Evolutionary conservation across 2,329 filamentous ascomycete species (phyloP).

Genomic region (Alternaria triticimaculans): DNA sequence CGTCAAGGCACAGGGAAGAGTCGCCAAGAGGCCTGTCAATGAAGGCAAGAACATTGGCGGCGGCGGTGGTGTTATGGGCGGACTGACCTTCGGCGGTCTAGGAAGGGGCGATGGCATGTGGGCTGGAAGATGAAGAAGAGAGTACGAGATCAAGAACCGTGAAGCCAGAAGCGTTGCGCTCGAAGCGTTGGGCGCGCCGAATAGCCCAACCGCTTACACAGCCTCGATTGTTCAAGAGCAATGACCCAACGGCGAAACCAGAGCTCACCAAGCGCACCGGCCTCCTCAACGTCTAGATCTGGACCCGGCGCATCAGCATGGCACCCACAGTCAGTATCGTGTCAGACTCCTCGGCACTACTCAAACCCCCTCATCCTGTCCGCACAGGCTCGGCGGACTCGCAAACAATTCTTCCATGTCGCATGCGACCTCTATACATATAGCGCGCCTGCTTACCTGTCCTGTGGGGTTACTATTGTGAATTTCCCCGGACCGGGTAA

Average conservation of each 20-base stretch:
- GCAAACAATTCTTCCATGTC: background rate
- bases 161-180: background rate
- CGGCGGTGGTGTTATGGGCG: constrained; percentile 23
- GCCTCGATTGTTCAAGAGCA: background rate
- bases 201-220: background rate
- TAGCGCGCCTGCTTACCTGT: background rate
- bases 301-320: background rate
- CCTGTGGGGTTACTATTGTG: background rate
- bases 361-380: background rate
- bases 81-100: constrained; percentile 34
- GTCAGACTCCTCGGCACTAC: background rate
- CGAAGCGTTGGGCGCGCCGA: background rate
- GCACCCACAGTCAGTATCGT: background rate
- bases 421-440: background rate
- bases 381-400: background rate
- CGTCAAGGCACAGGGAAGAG: constrained; percentile 75
- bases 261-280: background rate
- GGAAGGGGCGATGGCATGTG: constrained; percentile 43
- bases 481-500: constrained; percentile 7
- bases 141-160: background rate
- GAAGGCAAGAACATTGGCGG: constrained; percentile 58
- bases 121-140: constrained; percentile 34
- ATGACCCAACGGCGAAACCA: background rate
- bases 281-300: background rate
- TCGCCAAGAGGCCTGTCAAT: constrained; percentile 80